Evolutionary conservation across 768 basidiomycete genomes (phyloP).

Genomic region (Zangia roseola): DNA sequence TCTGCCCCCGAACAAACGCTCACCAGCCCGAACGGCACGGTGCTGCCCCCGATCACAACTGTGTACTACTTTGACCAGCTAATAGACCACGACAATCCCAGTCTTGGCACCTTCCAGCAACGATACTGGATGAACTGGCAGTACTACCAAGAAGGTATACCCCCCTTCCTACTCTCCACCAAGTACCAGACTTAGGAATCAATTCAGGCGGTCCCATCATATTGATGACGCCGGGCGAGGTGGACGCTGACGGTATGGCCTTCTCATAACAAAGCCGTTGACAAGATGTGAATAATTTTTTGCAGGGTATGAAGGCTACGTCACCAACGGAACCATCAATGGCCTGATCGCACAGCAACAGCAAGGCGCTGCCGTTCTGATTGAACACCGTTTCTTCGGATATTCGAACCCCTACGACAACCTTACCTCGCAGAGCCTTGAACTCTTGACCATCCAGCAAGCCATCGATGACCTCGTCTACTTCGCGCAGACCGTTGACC

Average conservation of each 20-base stretch:
- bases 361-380: conserved; percentile 57
- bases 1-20: conserved; percentile 6
- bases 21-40: conserved; percentile 23
- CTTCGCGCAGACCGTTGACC: conserved; percentile 62
- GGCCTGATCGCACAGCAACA: conserved; percentile 67
- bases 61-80: conserved; percentile 32
- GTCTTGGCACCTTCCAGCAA: conserved; percentile 72
- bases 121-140: conserved; percentile 72
- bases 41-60: conserved; percentile 25
- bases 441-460: conserved; percentile 67
- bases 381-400: conserved; percentile 78
- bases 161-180: neutral
- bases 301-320: conserved; percentile 43
- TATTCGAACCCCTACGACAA: conserved; percentile 68
- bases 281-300: neutral
- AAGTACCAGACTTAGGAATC: neutral
- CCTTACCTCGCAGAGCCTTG: conserved; percentile 56
- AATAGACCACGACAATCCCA: conserved; percentile 51
- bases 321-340: conserved; percentile 62
- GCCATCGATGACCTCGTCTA: conserved; percentile 71
- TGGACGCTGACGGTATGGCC: conserved; percentile 45
- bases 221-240: conserved; percentile 59
- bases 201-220: conserved; percentile 26
- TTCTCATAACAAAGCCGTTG: no score
- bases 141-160: conserved; percentile 53